phyloP scores from a whole-genome alignment of 2,329 filamentous ascomycete genomes.

The Colletotrichum sp. region DNA sequence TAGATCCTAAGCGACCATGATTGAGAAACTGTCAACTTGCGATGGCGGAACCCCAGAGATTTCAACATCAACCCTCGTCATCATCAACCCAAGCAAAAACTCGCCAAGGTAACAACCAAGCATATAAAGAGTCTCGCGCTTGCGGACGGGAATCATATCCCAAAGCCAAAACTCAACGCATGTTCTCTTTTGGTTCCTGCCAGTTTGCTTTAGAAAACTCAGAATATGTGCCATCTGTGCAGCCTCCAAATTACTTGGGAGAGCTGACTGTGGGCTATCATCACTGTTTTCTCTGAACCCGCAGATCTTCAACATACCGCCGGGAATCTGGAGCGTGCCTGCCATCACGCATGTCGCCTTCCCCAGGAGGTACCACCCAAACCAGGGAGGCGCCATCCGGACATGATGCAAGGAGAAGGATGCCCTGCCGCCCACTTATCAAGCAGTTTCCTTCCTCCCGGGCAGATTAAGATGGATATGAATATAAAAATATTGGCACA shows the following conservation, averaged over 20 bases:
- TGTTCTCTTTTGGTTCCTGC: too few species aligned
- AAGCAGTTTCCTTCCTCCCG: not conserved
- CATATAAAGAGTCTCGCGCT: not conserved
- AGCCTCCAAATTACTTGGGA: not conserved
- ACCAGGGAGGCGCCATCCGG: not conserved
- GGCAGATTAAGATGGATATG: not conserved
- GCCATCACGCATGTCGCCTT: not conserved
- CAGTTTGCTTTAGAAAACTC: not conserved
- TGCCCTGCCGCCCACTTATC: not conserved
- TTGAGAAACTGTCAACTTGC: not conserved
- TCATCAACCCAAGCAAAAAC: not conserved
- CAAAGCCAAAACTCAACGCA: too few species aligned
- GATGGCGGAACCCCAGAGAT: not conserved
- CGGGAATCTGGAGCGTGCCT: not conserved
- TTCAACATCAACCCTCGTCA: not conserved
- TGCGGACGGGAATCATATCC: not conserved
- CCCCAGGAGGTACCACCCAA: not conserved
- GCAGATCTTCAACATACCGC: not conserved
- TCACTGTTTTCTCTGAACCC: not conserved
- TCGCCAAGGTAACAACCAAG: not conserved
- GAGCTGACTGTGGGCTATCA: not conserved
- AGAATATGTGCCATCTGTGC: not conserved
- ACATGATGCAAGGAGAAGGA: not conserved
- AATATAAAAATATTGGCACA: not conserved
- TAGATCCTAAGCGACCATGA: not conserved